A percentile compares a stretch with the other conserved stretches of the same genome.
Conservation (phyloP, 305 asterid species). For the Petunia hybrid region DNA sequence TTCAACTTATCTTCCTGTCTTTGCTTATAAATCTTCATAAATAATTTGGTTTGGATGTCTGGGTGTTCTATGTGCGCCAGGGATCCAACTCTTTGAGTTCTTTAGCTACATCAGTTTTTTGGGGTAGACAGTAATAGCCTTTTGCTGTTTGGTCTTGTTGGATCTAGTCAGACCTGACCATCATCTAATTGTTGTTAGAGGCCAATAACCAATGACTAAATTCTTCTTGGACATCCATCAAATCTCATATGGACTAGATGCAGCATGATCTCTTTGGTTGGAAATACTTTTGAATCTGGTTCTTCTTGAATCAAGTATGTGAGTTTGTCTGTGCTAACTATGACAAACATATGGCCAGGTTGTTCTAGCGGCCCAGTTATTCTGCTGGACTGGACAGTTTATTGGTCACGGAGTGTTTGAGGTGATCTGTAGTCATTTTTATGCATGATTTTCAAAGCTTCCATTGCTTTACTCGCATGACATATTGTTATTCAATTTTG, state of each 20-base stretch:
- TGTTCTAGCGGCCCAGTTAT: constrained; percentile 75
- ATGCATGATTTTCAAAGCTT: background rate
- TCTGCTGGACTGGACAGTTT: constrained; percentile 97
- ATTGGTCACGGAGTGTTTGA: constrained; percentile 95
- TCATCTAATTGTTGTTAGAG: background rate
- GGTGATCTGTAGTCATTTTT: constrained; percentile 48
- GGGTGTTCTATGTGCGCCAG: background rate
- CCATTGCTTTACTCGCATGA: background rate
- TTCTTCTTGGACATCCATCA: background rate
- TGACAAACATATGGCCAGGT: constrained; percentile 54
- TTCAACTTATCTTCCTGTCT: background rate
- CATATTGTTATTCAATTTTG: constrained; percentile 29
- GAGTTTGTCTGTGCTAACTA: constrained; percentile 25
- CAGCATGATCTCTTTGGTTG: background rate
- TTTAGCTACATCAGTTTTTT: constrained; percentile 10
- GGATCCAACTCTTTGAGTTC: background rate
- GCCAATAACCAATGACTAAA: background rate
- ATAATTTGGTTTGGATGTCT: background rate
- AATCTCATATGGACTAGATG: background rate
- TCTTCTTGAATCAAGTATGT: constrained; percentile 33
- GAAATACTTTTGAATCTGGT: background rate
- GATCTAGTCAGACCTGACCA: background rate
- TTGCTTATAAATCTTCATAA: background rate
- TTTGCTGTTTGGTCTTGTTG: background rate
- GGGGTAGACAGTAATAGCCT: background rate